Conservation (phyloP, 2,329 filamentous ascomycete genomes). For the Calonectria pauciramosa region DNA sequence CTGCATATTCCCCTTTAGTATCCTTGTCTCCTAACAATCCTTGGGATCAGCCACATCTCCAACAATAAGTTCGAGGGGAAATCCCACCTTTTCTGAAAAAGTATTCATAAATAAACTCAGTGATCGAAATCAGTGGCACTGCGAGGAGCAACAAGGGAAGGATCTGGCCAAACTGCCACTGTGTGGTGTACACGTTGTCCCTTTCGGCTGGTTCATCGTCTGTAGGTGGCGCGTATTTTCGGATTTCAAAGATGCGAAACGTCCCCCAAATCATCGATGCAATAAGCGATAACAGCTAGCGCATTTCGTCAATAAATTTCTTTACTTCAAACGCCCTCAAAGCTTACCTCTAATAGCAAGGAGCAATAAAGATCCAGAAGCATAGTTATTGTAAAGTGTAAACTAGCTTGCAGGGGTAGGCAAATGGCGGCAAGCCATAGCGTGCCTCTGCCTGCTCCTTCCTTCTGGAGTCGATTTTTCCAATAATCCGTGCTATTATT, state of each 20-base stretch:
- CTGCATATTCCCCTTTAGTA: neutral
- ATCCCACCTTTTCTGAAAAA: neutral
- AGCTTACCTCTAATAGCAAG: neutral
- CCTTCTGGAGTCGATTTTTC: neutral
- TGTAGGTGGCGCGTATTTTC: neutral
- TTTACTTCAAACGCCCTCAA: too few relatives aligned
- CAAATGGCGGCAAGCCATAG: neutral
- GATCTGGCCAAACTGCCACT: neutral
- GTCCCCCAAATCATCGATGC: neutral
- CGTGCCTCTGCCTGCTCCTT: neutral
- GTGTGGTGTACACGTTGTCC: neutral
- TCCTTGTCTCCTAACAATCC: neutral
- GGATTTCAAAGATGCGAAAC: neutral
- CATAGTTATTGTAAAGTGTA: neutral
- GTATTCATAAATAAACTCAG: neutral
- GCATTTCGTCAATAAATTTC: neutral
- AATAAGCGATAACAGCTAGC: neutral
- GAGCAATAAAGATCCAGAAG: neutral
- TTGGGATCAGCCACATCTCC: neutral
- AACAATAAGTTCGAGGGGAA: neutral
- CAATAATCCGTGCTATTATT: neutral
- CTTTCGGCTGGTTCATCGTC: neutral
- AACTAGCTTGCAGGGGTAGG: neutral
- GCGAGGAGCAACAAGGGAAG: slow-evolving; percentile 2
- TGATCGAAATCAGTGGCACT: neutral